phyloP scores from a whole-genome alignment of 768 basidiomycete genomes.

The Pholiota molesta region DNA sequence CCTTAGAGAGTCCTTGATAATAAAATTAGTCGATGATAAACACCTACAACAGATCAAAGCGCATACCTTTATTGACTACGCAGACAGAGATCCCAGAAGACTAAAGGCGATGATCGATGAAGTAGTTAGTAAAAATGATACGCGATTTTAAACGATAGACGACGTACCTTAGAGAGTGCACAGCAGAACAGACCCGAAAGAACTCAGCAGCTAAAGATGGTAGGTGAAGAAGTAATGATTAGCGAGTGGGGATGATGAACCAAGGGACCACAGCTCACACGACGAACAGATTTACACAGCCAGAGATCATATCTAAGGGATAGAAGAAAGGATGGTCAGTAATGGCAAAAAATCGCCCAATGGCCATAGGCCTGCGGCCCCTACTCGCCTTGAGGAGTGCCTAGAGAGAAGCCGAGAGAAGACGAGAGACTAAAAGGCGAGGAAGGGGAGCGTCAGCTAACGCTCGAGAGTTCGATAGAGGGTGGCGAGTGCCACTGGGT shows the following conservation, averaged over 20 bases:
- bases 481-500: not conserved
- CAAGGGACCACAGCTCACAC: no score
- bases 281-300: no score
- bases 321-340: not conserved
- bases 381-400: not conserved
- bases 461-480: no score
- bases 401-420: not conserved
- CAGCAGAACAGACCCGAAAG: not conserved
- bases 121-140: not conserved
- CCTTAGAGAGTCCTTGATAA: no score
- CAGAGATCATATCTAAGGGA: not conserved
- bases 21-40: no score
- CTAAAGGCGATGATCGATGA: not conserved
- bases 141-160: not conserved
- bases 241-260: not conserved
- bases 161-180: not conserved
- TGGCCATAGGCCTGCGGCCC: not conserved
- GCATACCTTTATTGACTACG: no score
- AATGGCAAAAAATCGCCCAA: not conserved
- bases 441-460: not conserved
- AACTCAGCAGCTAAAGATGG: not conserved
- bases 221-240: not conserved
- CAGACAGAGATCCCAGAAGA: not conserved
- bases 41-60: no score
- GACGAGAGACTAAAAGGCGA: not conserved